A percentile compares a stretch with the other conserved stretches of the same genome.
phyloP scores from a whole-genome alignment of 305 asterid genomes.

The Caryopteris hybrid region DNA sequence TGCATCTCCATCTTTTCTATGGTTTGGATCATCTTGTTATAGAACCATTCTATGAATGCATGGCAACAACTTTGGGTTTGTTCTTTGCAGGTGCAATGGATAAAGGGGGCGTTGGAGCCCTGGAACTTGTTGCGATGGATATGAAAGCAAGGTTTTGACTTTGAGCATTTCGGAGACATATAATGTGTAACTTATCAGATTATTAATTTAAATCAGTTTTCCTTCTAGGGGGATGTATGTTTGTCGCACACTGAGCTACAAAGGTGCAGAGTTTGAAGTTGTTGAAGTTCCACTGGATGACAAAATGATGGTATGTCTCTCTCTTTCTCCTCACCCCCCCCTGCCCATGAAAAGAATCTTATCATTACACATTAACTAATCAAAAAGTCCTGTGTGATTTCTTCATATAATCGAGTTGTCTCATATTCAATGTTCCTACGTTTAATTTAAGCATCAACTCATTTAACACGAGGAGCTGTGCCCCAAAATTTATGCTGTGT shows the following conservation, averaged over 20 bases:
- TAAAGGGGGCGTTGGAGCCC: conserved; percentile 99
- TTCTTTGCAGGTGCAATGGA: conserved; percentile 70
- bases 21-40: background rate
- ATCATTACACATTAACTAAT: background rate
- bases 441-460: background rate
- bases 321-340: conserved; percentile 9
- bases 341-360: conserved; percentile 20
- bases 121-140: conserved; percentile 99
- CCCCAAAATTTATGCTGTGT: background rate
- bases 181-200: conserved; percentile 11
- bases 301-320: conserved; percentile 65
- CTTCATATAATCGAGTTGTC: background rate
- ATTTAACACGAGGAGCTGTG: background rate
- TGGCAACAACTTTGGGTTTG: conserved; percentile 16
- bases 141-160: conserved; percentile 90
- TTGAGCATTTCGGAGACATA: conserved; percentile 16
- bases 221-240: conserved; percentile 95
- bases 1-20: background rate
- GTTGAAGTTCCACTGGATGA: conserved; percentile 86
- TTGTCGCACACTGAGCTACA: conserved; percentile 98
- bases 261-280: conserved; percentile 94
- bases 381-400: background rate
- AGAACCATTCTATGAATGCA: conserved; percentile 12
- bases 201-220: conserved; percentile 19
- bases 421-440: background rate